Base-by-base conservation (phyloP, 2,329 filamentous ascomycete species). In the Aspergillus sp. region DNA sequence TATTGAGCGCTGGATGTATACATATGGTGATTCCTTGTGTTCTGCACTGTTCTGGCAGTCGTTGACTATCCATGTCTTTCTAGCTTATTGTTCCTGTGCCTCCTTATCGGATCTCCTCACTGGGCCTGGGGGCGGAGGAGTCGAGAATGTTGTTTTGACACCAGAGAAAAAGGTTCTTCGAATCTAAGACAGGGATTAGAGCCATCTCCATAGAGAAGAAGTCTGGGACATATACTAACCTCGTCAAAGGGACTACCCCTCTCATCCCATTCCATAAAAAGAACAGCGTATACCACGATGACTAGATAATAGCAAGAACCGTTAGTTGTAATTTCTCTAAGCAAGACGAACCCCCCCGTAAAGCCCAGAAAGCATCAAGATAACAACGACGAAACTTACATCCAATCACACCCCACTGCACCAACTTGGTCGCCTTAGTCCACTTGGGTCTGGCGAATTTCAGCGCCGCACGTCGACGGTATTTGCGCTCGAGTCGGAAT, bases 401-500 rank as follows among this genome's bases (percentile, higher is more conserved):
- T 51, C 68, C 69, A 59, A 76, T 76, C 44, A 69, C 61, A 3
- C 65, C 69, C 69, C 74, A 82, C 57, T 83, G 79, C 19, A 73
- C 69, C 52, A 85, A 60, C 53, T 77, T 80, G 12, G 76, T 74
- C 52, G 65, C 71, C 55, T 80, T 82, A 11, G 72, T 75, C 74
- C 79, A 83, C 46, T 65, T 66, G 4, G 81, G 81, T 26, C 78
- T 67, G 9, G 76, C 75, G 61, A 75, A 83, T 60, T 82, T 83
- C 51, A 82, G 66, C 60, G 78, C 77, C 40, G 77, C 70, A 42
- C 82, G 74, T 40, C 82, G 72, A 31, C 81, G 73, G 64, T 82
- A 86, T 48, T 80, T 79, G 46, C 81, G 76, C 65, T 86, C 82
- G 38, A 85, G 75, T n/a, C 78, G 74, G 67, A 85, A 84, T 58